phyloP scores from a whole-genome alignment of 2,329 filamentous ascomycete species.

The Bipolaris sorokiniana region DNA sequence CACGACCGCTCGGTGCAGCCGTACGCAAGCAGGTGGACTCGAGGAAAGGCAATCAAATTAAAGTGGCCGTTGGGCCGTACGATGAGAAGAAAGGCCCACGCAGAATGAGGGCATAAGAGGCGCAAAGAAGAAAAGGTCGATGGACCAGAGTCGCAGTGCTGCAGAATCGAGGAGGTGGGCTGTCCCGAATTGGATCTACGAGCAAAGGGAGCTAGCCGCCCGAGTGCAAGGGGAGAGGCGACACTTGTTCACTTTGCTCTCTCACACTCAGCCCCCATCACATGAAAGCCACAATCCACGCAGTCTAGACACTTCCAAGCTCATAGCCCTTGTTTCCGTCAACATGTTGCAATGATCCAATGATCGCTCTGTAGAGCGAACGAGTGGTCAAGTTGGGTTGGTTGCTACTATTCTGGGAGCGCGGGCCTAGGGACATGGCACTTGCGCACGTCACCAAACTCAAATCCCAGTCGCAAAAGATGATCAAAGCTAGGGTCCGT shows the following conservation, averaged over 20 bases:
- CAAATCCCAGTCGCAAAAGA: neutral
- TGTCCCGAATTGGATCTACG: constrained; percentile 38
- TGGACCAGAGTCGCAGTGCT: constrained; percentile 31
- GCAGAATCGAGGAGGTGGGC: constrained; percentile 28
- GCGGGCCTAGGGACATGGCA: neutral
- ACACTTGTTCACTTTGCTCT: constrained; percentile 19
- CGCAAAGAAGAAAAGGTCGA: constrained; percentile 19
- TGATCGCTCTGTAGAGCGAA: neutral
- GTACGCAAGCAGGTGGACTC: neutral
- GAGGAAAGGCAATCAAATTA: constrained; percentile 18
- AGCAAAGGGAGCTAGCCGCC: constrained; percentile 21
- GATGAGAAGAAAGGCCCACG: constrained; percentile 13
- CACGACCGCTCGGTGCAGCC: constrained; percentile 10
- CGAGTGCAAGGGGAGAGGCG: constrained; percentile 16
- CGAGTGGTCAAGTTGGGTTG: neutral
- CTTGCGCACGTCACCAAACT: constrained; percentile 6
- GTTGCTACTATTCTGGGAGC: neutral
- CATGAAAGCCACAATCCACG: constrained; percentile 17
- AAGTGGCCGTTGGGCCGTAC: constrained; percentile 20
- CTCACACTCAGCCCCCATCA: constrained; percentile 2
- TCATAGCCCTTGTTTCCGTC: neutral
- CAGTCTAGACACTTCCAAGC: neutral
- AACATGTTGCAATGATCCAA: neutral
- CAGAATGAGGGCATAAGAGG: constrained; percentile 19
- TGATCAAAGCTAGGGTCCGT: neutral